A percentile compares a stretch with the other conserved stretches of the same genome.
Conservation (phyloP, 495 filamentous ascomycete genomes). For the Hyphodiscus hymeniophilus region DNA sequence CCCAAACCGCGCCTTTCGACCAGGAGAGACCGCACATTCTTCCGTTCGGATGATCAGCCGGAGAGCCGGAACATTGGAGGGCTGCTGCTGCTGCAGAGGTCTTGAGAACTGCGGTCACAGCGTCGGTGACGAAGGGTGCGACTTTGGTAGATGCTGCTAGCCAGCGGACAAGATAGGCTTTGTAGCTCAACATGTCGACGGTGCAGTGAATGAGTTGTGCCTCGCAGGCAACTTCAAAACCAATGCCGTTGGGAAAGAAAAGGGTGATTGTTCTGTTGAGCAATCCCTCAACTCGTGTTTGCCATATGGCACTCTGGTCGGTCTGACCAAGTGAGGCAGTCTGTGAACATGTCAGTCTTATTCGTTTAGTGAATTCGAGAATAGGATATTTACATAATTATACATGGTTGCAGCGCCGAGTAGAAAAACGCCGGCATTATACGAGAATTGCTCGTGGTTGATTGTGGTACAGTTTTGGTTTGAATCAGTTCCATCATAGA, state of each 20-base stretch:
- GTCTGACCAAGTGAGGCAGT: constrained; percentile 30
- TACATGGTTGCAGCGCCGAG: constrained; percentile 66
- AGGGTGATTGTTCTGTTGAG: constrained; percentile 39
- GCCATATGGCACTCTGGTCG: constrained; percentile 27
- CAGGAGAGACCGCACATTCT: constrained; percentile 65
- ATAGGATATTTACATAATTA: constrained; percentile 70
- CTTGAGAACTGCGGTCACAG: constrained; percentile 37
- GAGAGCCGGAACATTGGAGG: constrained; percentile 56
- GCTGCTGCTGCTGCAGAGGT: constrained; percentile 59
- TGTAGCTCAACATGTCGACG: constrained; percentile 69
- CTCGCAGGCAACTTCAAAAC: constrained; percentile 73
- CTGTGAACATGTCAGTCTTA: constrained; percentile 31
- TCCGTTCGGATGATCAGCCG: constrained; percentile 32
- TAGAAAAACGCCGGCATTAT: constrained; percentile 56
- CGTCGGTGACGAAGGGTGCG: constrained; percentile 39
- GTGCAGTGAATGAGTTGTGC: constrained; percentile 39
- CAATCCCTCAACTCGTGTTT: constrained; percentile 27
- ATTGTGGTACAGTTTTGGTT: constrained; percentile 44
- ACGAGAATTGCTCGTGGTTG: constrained; percentile 52
- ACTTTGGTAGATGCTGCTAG: constrained; percentile 52
- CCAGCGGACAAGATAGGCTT: constrained; percentile 72
- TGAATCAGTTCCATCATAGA: constrained; percentile 61
- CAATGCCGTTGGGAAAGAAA: constrained; percentile 47
- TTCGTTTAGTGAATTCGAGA: constrained; percentile 33
- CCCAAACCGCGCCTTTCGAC: constrained; percentile 51